Percentiles rank a stretch among this genome's conserved stretches.
Evolutionary conservation across 768 basidiomycete genomes (phyloP).

Genomic region (Tremella fuciformis): DNA sequence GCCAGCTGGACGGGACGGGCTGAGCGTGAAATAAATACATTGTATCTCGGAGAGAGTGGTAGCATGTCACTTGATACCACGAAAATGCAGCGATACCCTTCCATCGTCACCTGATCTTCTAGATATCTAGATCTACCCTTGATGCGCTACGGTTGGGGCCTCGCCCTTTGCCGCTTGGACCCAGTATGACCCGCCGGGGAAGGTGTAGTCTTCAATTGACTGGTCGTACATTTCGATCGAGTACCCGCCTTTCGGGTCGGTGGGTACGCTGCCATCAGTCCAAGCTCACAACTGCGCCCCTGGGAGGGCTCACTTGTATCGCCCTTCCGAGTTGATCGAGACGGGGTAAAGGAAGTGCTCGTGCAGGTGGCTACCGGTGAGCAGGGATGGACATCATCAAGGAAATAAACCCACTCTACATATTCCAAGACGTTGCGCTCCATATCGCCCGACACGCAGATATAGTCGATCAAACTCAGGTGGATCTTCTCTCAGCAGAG

Average conservation of each 20-base stretch:
- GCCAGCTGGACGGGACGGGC: slow-evolving; percentile 52
- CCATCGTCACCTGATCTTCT: not conserved
- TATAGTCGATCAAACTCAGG: slow-evolving; percentile 81
- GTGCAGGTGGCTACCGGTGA: slow-evolving; percentile 64
- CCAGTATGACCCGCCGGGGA: slow-evolving; percentile 85
- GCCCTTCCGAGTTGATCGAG: slow-evolving; percentile 76
- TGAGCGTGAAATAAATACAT: not conserved
- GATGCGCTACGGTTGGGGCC: slow-evolving; percentile 8
- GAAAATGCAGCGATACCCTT: not conserved
- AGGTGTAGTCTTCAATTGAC: slow-evolving; percentile 79
- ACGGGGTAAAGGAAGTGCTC: slow-evolving; percentile 88
- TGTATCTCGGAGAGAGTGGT: not conserved
- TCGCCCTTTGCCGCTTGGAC: slow-evolving; percentile 39
- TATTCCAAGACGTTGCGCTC: slow-evolving; percentile 83
- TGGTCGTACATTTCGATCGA: slow-evolving; percentile 85
- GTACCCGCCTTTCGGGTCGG: slow-evolving; percentile 66
- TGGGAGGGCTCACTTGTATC: slow-evolving; percentile 62
- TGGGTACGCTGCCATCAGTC: slow-evolving; percentile 81
- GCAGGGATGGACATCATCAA: not conserved
- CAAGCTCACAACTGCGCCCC: slow-evolving; percentile 60
- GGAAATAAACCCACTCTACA: slow-evolving; percentile 37
- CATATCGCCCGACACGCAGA: slow-evolving; percentile 84
- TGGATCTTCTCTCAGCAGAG: slow-evolving; percentile 45
- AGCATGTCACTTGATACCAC: not conserved
- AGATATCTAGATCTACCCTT: not conserved